Percentiles rank a stretch among this genome's conserved stretches.
Evolutionary conservation across 2,329 filamentous ascomycete genomes (phyloP).

Genomic region (Microdochium nivale): DNA sequence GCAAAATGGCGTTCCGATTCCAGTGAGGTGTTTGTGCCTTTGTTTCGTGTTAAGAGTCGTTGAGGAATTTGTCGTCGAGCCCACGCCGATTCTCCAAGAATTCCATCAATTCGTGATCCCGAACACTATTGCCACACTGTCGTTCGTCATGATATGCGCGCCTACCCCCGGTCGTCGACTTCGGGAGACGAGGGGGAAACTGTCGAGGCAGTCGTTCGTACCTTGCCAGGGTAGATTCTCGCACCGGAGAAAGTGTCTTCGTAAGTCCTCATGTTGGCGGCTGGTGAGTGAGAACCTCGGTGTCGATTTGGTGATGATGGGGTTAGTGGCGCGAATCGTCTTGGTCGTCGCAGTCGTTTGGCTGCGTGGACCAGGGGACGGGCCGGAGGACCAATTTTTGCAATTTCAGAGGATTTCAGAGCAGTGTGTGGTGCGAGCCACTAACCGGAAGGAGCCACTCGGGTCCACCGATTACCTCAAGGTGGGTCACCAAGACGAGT

Average conservation of each 20-base stretch:
- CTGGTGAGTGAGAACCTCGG: slow-evolving; percentile 23
- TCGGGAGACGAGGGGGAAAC: neutral
- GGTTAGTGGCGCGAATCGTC: slow-evolving; percentile 20
- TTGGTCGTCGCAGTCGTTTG: slow-evolving; percentile 7
- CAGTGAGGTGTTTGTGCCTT: neutral
- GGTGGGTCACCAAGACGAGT: too few relatives aligned
- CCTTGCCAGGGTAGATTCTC: slow-evolving; percentile 62
- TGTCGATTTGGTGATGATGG: slow-evolving; percentile 25
- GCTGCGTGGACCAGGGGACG: neutral
- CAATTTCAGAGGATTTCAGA: slow-evolving; percentile 1
- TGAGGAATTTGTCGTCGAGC: neutral
- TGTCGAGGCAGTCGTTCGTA: slow-evolving; percentile 26
- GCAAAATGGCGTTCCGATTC: neutral
- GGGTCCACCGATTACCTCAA: neutral
- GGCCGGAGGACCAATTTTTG: slow-evolving; percentile 1
- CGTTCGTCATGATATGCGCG: neutral
- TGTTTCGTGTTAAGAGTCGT: neutral
- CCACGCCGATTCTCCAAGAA: neutral
- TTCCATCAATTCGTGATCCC: neutral
- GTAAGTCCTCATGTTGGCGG: slow-evolving; percentile 56
- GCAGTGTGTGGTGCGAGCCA: too few relatives aligned
- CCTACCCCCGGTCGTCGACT: neutral
- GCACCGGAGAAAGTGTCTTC: slow-evolving; percentile 58
- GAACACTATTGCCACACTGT: neutral
- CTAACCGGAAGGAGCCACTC: neutral